These are phyloP conservation scores for Dillenia turbinata DNA, from an alignment of 164 flowering plant genomes.

Conservation along the genomic window DNA sequence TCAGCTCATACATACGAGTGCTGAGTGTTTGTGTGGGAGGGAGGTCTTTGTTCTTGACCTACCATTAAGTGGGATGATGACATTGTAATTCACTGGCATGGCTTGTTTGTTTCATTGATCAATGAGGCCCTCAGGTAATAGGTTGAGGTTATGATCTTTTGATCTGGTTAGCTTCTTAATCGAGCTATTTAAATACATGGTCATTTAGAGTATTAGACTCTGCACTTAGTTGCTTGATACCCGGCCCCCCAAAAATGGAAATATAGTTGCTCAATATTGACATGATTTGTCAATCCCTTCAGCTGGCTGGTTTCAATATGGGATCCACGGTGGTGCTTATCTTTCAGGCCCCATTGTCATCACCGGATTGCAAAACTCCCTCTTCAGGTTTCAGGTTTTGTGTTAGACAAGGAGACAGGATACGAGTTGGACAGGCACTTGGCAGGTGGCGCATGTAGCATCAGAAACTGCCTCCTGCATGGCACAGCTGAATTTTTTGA, in stretches of 20 bases:
- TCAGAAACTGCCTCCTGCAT: too few species aligned
- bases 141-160: background rate
- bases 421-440: slow-evolving; percentile 74
- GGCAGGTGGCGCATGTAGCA: slow-evolving; percentile 32
- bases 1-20: too few species aligned
- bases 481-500: too few species aligned
- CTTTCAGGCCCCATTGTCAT: slow-evolving; percentile 73
- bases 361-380: slow-evolving; percentile 15
- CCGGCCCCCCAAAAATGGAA: too few species aligned
- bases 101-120: too few species aligned
- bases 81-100: too few species aligned
- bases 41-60: too few species aligned
- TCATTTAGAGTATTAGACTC: background rate
- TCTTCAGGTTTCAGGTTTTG: slow-evolving; percentile 63
- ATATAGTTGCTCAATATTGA: too few species aligned
- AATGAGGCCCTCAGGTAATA: too few species aligned
- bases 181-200: background rate
- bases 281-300: slow-evolving; percentile 9
- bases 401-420: slow-evolving; percentile 56
- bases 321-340: slow-evolving; percentile 95
- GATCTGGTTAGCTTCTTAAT: background rate
- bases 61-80: too few species aligned
- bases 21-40: too few species aligned
- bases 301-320: slow-evolving; percentile 94
- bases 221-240: background rate